A percentile compares a stretch with the other conserved stretches of the same genome.
phyloP scores from a whole-genome alignment of 768 basidiomycete genomes.

The Leccinum imitatum region DNA sequence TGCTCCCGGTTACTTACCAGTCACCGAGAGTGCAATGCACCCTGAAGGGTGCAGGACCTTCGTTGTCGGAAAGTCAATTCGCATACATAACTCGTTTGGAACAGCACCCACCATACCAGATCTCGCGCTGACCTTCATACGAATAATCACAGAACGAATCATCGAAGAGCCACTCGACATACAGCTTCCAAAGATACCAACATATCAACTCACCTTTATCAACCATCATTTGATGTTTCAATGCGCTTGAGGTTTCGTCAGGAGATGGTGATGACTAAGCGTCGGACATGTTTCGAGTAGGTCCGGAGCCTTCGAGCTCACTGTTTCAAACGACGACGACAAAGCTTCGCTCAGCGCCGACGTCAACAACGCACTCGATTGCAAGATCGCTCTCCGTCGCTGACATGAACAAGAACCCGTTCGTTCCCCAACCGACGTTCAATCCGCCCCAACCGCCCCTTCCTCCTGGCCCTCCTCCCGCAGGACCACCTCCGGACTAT shows the following conservation, averaged over 20 bases:
- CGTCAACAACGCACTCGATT: conserved; percentile 11
- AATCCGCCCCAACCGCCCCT: conserved; percentile 73
- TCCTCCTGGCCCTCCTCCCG: conserved; percentile 77
- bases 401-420: conserved; percentile 83
- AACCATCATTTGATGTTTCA: background rate
- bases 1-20: background rate
- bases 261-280: conserved; percentile 25
- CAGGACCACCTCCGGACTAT: conserved; percentile 73
- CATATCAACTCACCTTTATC: background rate
- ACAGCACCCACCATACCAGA: background rate
- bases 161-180: background rate
- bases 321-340: conserved; percentile 27
- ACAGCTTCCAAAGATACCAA: background rate
- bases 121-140: background rate
- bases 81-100: background rate
- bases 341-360: conserved; percentile 12
- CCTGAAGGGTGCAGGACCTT: background rate
- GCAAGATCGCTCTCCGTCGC: conserved; percentile 6
- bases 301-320: conserved; percentile 15
- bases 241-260: too few species aligned
- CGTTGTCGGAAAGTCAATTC: background rate
- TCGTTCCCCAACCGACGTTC: conserved; percentile 67
- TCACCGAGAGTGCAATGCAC: background rate
- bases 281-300: conserved; percentile 18
- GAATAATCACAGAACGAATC: background rate